phyloP scores from a whole-genome alignment of 352 stramenopile genomes.

The Pythium pyrilobum region DNA sequence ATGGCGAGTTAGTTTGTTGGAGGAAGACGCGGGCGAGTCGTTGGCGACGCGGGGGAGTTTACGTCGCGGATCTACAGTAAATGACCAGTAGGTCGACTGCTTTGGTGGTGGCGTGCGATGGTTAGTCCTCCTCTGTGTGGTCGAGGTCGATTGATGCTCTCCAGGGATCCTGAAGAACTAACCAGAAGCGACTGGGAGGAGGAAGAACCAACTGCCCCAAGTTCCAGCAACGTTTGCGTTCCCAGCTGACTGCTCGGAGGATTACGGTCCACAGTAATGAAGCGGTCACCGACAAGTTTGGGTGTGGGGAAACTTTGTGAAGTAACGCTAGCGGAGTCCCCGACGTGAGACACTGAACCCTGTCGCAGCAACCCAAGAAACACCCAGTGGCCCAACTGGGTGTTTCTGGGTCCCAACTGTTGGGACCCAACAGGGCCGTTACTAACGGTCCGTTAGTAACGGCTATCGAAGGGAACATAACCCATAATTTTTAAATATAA shows the following conservation, averaged over 20 bases:
- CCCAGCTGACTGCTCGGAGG: too few relatives aligned
- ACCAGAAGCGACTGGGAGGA: too few relatives aligned
- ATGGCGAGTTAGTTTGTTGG: conserved; percentile 14
- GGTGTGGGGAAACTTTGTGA: background rate
- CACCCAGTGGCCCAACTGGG: background rate
- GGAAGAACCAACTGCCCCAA: too few relatives aligned
- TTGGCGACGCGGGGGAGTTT: background rate
- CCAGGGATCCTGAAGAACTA: too few relatives aligned
- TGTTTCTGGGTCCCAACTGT: background rate
- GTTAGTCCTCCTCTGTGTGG: too few relatives aligned
- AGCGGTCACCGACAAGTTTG: background rate
- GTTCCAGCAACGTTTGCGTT: too few relatives aligned
- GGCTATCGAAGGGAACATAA: too few relatives aligned
- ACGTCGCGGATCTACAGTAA: background rate
- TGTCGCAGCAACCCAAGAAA: background rate
- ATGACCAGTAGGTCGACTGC: background rate
- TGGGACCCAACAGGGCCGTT: background rate
- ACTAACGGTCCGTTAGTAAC: background rate
- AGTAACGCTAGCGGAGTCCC: background rate
- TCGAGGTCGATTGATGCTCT: too few relatives aligned
- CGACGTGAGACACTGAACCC: background rate
- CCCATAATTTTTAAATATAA: too few relatives aligned
- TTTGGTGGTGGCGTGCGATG: too few relatives aligned
- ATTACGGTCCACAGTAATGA: too few relatives aligned
- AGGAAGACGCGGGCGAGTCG: background rate